Evolutionary conservation across 495 filamentous ascomycete genomes (phyloP), one percentile per base, ranked within the genome.

Genomic region (Penicillium canariense): DNA sequence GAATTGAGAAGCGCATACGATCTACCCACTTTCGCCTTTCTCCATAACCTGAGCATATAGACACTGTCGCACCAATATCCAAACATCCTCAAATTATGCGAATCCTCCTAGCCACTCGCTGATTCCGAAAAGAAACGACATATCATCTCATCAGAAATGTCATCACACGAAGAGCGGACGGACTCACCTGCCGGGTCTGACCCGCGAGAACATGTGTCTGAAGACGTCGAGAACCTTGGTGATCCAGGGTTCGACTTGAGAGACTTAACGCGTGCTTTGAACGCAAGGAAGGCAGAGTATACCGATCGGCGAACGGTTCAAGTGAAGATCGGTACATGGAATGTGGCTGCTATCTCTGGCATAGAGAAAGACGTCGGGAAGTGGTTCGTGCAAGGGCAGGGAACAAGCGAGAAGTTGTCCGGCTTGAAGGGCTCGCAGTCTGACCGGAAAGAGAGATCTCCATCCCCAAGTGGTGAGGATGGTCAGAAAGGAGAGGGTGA

Each of bases 271-370:
- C 78, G 84, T 47, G 81, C 81, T 3, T 68, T 97, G 15, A 81
- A 84, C 65, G 84, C 86, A 10, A 77, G 94, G 36, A 83, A 84
- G 55, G 70, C 82, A 32, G 91, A 97, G 61, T 99, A 91, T 65
- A 86, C 85, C 8, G 80, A 79, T 11, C 79, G 84, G 27, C 79
- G 80, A 50, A 79, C 81, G 26, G 81, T 96, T 49, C 84, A 82
- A 51, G 81, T 97, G 60, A 97, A 96, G 63, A 76, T 97, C 20
- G 94, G 91, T 5, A 86, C 87, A 1, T 99, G 95, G 95, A 99
- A 99, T 70, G 90, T 97, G 25, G 95, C 91, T 7, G 84, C 87
- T 1, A 81, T 86, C 52, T 79, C 85, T 34, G 88, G 86, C 28
- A 92, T 90, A 1, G 91, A 96, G 67, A 86, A 88, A 56, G 92